Conservation (phyloP, 208 protist species). For the Acanthamoeba royreba region DNA sequence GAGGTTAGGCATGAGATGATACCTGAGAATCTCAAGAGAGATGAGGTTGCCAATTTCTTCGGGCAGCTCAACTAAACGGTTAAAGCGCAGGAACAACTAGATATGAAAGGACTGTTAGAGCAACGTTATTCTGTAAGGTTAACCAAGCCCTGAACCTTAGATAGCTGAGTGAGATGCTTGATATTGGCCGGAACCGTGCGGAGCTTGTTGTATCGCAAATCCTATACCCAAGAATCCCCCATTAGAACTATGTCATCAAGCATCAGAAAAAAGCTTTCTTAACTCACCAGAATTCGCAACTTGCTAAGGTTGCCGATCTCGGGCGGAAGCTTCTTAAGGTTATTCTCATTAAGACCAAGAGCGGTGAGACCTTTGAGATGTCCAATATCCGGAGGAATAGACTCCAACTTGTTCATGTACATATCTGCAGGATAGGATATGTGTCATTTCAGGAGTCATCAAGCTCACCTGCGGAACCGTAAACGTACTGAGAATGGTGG, state of each 20-base stretch:
- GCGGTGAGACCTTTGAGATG: neutral
- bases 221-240: no score
- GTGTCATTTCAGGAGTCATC: no score
- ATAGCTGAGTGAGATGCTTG: neutral
- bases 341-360: neutral
- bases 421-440: no score
- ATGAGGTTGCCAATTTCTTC: neutral
- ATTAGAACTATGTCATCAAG: no score
- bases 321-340: neutral
- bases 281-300: neutral
- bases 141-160: no score
- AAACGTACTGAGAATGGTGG: neutral
- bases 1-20: no score
- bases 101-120: no score
- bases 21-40: neutral
- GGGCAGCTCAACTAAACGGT: neutral
- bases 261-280: no score
- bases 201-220: slow-evolving; percentile 2
- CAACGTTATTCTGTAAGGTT: no score
- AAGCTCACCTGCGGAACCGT: no score
- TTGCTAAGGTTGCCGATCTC: neutral
- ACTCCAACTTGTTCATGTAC: slow-evolving; percentile 7
- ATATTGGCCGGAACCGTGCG: neutral
- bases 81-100: neutral
- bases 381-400: neutral